Base-by-base conservation (phyloP, 139 green algal species). In the Haematococcus lacustris region DNA sequence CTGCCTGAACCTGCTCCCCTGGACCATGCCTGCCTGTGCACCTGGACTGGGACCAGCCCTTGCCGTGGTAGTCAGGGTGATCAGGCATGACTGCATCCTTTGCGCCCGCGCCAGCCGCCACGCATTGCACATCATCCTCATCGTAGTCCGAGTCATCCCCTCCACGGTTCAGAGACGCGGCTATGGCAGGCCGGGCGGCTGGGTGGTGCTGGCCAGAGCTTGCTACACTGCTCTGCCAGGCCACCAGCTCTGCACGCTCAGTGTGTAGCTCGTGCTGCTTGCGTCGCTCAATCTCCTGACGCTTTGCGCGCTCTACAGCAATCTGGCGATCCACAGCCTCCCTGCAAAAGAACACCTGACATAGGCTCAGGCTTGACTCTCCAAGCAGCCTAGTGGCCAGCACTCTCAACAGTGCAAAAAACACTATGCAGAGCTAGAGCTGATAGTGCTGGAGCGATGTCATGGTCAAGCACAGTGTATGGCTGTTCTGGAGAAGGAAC, bases 71-170 rank as follows among this genome's bases (percentile, higher is more conserved):
- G 47, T 88, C 73, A 28, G 79, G 75, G 34, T 89, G 85, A 51
- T 89, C 85, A 9, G 73, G 73, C 70, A 79, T 77, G 0, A 41
- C 7, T 21, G 33, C 71, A 41, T 68, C 51, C 68, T 68, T n/a
- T n/a, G 33, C 32, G 1, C 26, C 39, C 38, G 37, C 35, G 21
- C 64, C 33, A 32, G 13, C 64, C 3, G 62, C 53, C 28, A 51
- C 61, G 62, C 39, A 21, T 38, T 53, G 77, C 28, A 76, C 74
- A 60, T 80, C 66, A 57, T 83, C 80, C 38, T 78, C 74, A 6
- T 88, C 85, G 53, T 87, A 87, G 40, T 90, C 85, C 41, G 80
- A 87, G 47, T 85, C 82, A 57, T 83, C 73, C 39, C 72, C 50
- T 32, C 39, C 43, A 13, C 25, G 1, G 26, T 51, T 68, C 1